Evolutionary conservation across 257 asterid genomes (phyloP).

Genomic region (Gardenia jasminoides): DNA sequence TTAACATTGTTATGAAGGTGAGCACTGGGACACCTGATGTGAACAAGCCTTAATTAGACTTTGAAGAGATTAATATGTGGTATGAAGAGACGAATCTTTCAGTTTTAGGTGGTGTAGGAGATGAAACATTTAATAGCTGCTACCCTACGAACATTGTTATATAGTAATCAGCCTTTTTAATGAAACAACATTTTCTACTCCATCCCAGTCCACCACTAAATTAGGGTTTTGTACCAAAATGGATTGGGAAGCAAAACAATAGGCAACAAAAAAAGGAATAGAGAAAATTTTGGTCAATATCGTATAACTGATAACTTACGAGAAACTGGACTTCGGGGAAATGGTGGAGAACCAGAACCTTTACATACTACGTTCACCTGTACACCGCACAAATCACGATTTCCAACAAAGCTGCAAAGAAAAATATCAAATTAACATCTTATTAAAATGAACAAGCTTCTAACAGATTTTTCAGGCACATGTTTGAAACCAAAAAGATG

Average conservation of each 20-base stretch:
- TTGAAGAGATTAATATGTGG: background rate
- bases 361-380: slow-evolving; percentile 62
- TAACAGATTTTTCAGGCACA: background rate
- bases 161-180: background rate
- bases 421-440: background rate
- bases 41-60: background rate
- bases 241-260: background rate
- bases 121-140: background rate
- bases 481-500: background rate
- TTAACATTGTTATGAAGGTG: background rate
- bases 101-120: background rate
- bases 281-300: background rate
- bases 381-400: slow-evolving; percentile 86
- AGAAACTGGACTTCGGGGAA: slow-evolving; percentile 41
- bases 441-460: background rate
- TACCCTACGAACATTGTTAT: background rate
- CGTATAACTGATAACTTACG: slow-evolving; percentile 36
- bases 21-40: background rate
- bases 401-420: slow-evolving; percentile 74
- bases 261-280: background rate
- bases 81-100: background rate
- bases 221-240: background rate
- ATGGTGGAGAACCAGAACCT: slow-evolving; percentile 44
- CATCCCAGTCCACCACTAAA: background rate
- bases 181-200: too few species aligned